These are phyloP conservation scores for Ophiostoma tasmaniense DNA, from an alignment of 2,329 filamentous ascomycete species.

Conservation along the genomic window DNA sequence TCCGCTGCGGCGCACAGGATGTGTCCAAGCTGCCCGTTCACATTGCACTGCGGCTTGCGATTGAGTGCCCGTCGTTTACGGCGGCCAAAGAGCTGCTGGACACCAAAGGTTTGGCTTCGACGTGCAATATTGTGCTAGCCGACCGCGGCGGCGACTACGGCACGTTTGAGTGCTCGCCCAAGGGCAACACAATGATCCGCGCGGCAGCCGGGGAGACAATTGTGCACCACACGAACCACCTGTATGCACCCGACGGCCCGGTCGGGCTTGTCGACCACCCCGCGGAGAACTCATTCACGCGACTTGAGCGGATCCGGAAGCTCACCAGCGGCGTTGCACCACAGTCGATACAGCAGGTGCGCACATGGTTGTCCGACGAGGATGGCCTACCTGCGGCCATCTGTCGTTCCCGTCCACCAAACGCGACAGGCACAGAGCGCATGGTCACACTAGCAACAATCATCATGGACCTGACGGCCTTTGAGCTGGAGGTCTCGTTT, in stretches of 20 bases:
- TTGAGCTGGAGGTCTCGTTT: slow-evolving; percentile 11
- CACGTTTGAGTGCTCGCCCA: slow-evolving; percentile 12
- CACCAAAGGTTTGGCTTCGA: background rate
- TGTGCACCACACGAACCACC: slow-evolving; percentile 12
- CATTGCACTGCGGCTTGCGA: slow-evolving; percentile 5
- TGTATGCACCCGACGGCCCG: slow-evolving; percentile 6
- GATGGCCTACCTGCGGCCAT: slow-evolving; percentile 11
- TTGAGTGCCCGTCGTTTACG: background rate
- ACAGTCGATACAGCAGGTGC: background rate
- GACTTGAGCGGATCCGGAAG: slow-evolving; percentile 8
- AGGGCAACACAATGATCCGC: slow-evolving; percentile 1
- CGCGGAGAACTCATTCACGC: slow-evolving; percentile 11
- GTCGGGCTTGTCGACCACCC: slow-evolving; percentile 3
- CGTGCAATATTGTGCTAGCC: slow-evolving; percentile 11
- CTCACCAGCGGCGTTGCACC: background rate
- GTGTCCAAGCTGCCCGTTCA: slow-evolving; percentile 11
- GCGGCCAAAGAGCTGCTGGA: background rate
- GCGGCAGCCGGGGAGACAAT: background rate
- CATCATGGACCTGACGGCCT: slow-evolving; percentile 13
- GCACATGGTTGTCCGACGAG: slow-evolving; percentile 8
- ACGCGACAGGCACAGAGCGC: slow-evolving; percentile 10
- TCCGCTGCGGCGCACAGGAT: slow-evolving; percentile 11
- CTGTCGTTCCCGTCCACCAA: slow-evolving; percentile 1
- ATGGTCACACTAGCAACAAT: slow-evolving; percentile 14
- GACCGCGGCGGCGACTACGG: slow-evolving; percentile 3